Evolutionary conservation across 176 grass and related monocot species (phyloP).

Genomic region (Stipa capillata): DNA sequence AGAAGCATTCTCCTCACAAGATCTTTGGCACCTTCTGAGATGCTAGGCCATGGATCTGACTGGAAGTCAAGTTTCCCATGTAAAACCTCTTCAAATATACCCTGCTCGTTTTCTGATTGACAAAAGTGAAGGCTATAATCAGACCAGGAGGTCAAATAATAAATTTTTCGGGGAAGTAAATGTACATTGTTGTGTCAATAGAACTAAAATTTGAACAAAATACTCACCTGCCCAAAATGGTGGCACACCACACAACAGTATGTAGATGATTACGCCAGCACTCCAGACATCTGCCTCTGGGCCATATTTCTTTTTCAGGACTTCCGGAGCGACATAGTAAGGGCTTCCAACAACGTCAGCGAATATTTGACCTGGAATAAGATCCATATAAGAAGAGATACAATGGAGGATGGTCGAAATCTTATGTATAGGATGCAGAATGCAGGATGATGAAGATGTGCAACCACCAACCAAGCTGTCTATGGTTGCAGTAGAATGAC

Average conservation of each 20-base stretch:
- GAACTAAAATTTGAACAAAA: not conserved
- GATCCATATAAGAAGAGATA: not conserved
- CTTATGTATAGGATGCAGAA: not conserved
- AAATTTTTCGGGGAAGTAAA: not conserved
- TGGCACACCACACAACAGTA: constrained; percentile 77
- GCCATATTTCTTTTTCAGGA: constrained; percentile 79
- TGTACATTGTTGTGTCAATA: not conserved
- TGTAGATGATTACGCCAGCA: constrained; percentile 91
- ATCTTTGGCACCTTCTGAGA: constrained; percentile 87
- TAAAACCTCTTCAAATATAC: constrained; percentile 92
- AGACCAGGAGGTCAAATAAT: not conserved
- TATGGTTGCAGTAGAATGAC: not conserved
- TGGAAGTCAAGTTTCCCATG: constrained; percentile 76
- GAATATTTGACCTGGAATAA: constrained; percentile 62
- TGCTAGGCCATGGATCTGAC: constrained; percentile 88
- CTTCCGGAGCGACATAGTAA: constrained; percentile 89
- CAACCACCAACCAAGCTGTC: not conserved
- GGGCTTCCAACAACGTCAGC: constrained; percentile 89
- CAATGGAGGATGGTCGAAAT: not conserved
- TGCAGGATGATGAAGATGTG: not conserved
- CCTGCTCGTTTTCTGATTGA: constrained; percentile 76
- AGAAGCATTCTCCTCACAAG: constrained; percentile 92
- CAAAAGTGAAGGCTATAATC: not conserved
- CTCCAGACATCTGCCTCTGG: constrained; percentile 91
- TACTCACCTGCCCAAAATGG: constrained; percentile 86